These are phyloP conservation scores for Oryza punctata DNA, from an alignment of 176 grass and related monocot species.

Conservation along the genomic window DNA sequence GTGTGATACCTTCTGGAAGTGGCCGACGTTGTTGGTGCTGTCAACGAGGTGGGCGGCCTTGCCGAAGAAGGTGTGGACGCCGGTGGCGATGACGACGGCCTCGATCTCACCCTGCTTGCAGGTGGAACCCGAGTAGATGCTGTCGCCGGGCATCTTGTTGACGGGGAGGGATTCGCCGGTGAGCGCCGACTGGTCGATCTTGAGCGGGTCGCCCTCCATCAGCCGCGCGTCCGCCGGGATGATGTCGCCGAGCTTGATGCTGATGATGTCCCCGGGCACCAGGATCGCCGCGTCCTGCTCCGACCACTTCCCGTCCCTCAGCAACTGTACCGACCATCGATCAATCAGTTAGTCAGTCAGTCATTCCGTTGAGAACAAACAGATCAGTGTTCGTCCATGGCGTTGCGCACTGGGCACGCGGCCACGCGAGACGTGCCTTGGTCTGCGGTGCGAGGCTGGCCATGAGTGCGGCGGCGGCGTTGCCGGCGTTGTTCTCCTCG, in stretches of 20 bases:
- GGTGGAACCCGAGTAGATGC: slow-evolving; percentile 82
- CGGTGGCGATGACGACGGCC: slow-evolving; percentile 79
- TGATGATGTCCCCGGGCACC: slow-evolving; percentile 84
- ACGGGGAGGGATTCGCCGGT: slow-evolving; percentile 85
- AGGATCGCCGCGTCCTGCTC: slow-evolving; percentile 82
- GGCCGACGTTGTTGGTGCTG: slow-evolving; percentile 89
- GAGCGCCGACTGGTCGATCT: slow-evolving; percentile 89
- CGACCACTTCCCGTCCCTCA: slow-evolving; percentile 76
- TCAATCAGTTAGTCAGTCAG: background rate
- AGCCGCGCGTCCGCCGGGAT: slow-evolving; percentile 80
- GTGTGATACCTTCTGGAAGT: slow-evolving; percentile 69
- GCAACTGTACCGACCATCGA: slow-evolving; percentile 30
- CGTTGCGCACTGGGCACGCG: background rate
- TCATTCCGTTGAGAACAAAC: background rate
- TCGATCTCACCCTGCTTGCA: slow-evolving; percentile 98
- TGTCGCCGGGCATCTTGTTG: slow-evolving; percentile 60
- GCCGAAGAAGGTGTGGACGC: slow-evolving; percentile 90
- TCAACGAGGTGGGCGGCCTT: slow-evolving; percentile 96
- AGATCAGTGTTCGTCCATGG: background rate
- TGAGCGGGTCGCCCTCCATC: slow-evolving; percentile 80
- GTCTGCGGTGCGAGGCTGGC: slow-evolving; percentile 81
- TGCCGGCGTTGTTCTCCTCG: slow-evolving; percentile 93
- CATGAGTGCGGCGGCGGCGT: slow-evolving; percentile 90
- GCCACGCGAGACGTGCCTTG: slow-evolving; percentile 47
- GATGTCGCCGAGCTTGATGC: slow-evolving; percentile 95